These are phyloP conservation scores for Achaetomiella virescens DNA, from an alignment of 495 filamentous ascomycete genomes.

Conservation along the genomic window DNA sequence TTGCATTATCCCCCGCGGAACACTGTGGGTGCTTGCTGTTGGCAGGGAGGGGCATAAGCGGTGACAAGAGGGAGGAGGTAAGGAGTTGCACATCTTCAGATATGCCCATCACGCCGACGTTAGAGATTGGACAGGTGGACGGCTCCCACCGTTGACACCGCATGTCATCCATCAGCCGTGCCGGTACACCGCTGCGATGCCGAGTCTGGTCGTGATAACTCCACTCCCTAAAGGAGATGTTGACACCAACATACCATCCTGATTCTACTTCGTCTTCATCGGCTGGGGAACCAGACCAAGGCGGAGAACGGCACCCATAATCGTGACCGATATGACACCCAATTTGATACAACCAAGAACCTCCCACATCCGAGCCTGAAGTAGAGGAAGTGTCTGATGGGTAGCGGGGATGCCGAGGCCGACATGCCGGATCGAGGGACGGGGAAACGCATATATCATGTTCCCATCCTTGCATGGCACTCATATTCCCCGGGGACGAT, in stretches of 20 bases:
- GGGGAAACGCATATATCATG: neutral
- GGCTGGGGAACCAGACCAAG: conserved; percentile 1
- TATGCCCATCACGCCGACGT: too few relatives aligned
- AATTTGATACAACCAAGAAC: neutral
- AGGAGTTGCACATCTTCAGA: too few relatives aligned
- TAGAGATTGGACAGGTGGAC: too few relatives aligned
- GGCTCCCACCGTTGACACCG: neutral
- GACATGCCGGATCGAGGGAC: conserved; percentile 6
- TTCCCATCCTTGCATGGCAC: neutral
- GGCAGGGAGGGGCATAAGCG: neutral
- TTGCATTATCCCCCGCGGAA: neutral
- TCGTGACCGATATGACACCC: neutral
- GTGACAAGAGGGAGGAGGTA: neutral
- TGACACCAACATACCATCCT: neutral
- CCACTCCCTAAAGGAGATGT: neutral
- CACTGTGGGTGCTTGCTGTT: neutral
- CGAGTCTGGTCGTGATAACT: neutral
- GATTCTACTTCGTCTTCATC: neutral
- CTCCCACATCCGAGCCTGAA: neutral
- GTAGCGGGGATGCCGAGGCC: conserved; percentile 3
- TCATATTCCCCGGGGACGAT: neutral
- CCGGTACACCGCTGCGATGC: neutral
- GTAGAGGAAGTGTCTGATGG: neutral
- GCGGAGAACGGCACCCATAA: conserved; percentile 1
- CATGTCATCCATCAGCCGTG: too few relatives aligned